phyloP scores from a whole-genome alignment of 129 eudicot species.

The Ambrosia artemisiifolia region DNA sequence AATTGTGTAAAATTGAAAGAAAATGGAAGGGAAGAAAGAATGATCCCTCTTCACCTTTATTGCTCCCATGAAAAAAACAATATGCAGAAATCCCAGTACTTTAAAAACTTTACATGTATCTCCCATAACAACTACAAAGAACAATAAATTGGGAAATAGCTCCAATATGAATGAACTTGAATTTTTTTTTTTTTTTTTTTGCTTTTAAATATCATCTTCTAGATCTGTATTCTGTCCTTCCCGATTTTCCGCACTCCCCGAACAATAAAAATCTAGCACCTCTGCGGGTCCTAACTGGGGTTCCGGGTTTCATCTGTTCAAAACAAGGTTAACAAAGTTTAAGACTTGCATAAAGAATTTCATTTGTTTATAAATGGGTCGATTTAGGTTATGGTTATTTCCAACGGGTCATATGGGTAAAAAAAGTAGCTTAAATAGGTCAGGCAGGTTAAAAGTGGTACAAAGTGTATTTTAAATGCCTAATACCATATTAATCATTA shows the following conservation, averaged over 20 bases:
- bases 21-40: constrained; percentile 29
- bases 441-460: not conserved
- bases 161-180: constrained; percentile 13
- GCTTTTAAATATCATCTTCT: constrained; percentile 41
- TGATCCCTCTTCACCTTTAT: constrained; percentile 31
- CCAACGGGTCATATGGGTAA: not conserved
- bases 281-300: constrained; percentile 52
- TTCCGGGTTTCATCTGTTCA: constrained; percentile 51
- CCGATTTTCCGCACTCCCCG: constrained; percentile 73
- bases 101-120: constrained; percentile 31
- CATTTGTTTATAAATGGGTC: not conserved
- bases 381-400: not conserved
- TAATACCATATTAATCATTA: not conserved
- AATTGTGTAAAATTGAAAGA: constrained; percentile 10
- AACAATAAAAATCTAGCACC: constrained; percentile 60
- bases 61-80: constrained; percentile 32
- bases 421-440: not conserved
- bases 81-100: constrained; percentile 32
- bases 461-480: not conserved
- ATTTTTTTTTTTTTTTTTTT: constrained; percentile 8
- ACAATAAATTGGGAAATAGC: constrained; percentile 10
- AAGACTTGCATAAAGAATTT: not conserved
- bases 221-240: constrained; percentile 40
- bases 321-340: constrained; percentile 1
- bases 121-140: constrained; percentile 20